Conservation (phyloP, 179 eudicot species). For the Amaranthus tricolor region DNA sequence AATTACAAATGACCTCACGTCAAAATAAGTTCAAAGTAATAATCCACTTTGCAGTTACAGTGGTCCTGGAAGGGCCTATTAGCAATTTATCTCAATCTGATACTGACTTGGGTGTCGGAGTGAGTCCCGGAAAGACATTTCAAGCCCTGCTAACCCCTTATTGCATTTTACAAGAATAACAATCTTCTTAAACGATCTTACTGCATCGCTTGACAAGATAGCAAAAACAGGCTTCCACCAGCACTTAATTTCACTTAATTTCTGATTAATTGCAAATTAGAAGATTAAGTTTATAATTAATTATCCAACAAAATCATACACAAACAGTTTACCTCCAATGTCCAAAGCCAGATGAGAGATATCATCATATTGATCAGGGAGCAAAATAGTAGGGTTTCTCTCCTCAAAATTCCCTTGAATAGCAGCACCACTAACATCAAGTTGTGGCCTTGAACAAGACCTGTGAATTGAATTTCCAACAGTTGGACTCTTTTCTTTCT, state of each 20-base stretch:
- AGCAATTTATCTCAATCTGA: too few species aligned
- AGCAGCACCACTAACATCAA: constrained; percentile 89
- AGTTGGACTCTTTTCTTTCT: constrained; percentile 44
- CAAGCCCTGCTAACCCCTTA: background rate
- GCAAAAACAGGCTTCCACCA: too few species aligned
- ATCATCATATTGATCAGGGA: constrained; percentile 99
- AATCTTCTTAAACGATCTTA: background rate
- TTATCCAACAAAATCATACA: constrained; percentile 6
- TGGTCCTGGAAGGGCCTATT: too few species aligned
- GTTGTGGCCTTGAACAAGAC: constrained; percentile 81
- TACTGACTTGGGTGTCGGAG: too few species aligned
- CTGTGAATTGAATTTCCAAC: constrained; percentile 68
- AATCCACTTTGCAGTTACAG: too few species aligned
- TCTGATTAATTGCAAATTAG: too few species aligned
- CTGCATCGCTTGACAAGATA: too few species aligned
- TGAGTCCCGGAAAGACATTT: too few species aligned
- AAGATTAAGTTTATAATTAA: too few species aligned
- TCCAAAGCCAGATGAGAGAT: constrained; percentile 93
- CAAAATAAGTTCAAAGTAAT: background rate
- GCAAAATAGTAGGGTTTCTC: constrained; percentile 77
- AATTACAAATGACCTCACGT: background rate
- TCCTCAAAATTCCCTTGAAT: constrained; percentile 96
- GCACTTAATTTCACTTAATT: too few species aligned
- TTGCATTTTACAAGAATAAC: background rate
- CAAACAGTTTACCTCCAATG: constrained; percentile 68